Percentiles rank a stretch among this genome's conserved stretches.
Conservation (phyloP, 306 rosid genomes). For the Hylodesmum podocarpum region DNA sequence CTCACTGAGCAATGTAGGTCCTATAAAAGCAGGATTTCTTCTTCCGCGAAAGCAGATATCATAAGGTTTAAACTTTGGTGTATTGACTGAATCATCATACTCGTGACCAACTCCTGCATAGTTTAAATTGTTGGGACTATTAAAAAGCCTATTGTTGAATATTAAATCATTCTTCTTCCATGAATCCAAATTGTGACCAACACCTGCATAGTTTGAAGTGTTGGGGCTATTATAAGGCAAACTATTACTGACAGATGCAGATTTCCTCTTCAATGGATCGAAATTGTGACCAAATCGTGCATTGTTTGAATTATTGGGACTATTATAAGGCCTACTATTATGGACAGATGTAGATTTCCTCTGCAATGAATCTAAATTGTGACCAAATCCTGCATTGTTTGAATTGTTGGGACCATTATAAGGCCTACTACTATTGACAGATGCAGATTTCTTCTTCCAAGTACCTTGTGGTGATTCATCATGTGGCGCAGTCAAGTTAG, state of each 20-base stretch:
- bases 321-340: not conserved
- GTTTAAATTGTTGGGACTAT: no score
- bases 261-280: no score
- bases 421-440: not conserved
- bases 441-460: conserved; percentile 25
- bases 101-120: no score
- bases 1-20: not conserved
- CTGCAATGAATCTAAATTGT: not conserved
- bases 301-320: not conserved
- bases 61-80: conserved; percentile 27
- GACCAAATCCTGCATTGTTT: not conserved
- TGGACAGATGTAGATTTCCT: not conserved
- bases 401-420: not conserved
- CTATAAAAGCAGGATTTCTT: not conserved
- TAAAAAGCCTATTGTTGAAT: no score
- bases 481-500: not conserved
- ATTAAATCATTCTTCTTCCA: no score
- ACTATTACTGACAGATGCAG: no score
- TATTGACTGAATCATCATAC: not conserved
- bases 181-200: no score
- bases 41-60: conserved; percentile 44
- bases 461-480: conserved; percentile 14
- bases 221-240: no score
- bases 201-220: no score
- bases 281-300: not conserved